A percentile compares a stretch with the other conserved stretches of the same genome.
Conservation (phyloP, 2,329 filamentous ascomycete species). For the Xylariales sp. region DNA sequence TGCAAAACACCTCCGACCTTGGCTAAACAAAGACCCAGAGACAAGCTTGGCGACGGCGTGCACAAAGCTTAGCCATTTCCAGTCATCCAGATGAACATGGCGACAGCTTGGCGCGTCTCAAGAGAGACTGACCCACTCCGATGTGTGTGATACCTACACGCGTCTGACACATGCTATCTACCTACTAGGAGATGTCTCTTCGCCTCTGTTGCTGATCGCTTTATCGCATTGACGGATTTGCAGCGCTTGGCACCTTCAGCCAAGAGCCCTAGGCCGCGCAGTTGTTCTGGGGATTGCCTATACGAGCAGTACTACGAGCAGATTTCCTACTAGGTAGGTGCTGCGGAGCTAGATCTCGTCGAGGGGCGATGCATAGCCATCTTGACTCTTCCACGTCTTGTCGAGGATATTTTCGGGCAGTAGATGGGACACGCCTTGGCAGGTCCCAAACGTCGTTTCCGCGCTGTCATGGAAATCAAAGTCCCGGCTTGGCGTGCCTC, state of each 20-base stretch:
- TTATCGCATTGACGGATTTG: conserved; percentile 49
- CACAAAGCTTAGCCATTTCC: conserved; percentile 14
- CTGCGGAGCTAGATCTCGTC: conserved; percentile 39
- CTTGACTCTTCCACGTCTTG: conserved; percentile 36
- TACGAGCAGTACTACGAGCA: conserved; percentile 36
- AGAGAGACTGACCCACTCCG: conserved; percentile 49
- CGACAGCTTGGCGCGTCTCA: conserved; percentile 53
- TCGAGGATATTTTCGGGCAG: conserved; percentile 45
- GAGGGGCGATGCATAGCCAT: conserved; percentile 27
- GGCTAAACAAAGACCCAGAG: conserved; percentile 14
- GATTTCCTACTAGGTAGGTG: conserved; percentile 22
- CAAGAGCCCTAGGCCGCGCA: conserved; percentile 46
- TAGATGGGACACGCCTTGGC: conserved; percentile 47
- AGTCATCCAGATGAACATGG: conserved; percentile 33
- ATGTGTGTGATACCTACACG: conserved; percentile 36
- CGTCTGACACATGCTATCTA: conserved; percentile 40
- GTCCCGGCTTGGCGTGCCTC: conserved; percentile 40
- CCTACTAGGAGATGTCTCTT: conserved; percentile 10
- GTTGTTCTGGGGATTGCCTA: conserved; percentile 35
- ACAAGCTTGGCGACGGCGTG: conserved; percentile 4
- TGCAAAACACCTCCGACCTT: conserved; percentile 22
- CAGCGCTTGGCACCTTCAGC: conserved; percentile 49
- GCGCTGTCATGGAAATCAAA: conserved; percentile 35
- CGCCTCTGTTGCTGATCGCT: conserved; percentile 34
- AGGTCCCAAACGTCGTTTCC: conserved; percentile 39